A percentile compares a stretch with the other conserved stretches of the same genome.
Conservation (phyloP, 1,284 basidiomycete genomes). For the Boletus semigastroideus region DNA sequence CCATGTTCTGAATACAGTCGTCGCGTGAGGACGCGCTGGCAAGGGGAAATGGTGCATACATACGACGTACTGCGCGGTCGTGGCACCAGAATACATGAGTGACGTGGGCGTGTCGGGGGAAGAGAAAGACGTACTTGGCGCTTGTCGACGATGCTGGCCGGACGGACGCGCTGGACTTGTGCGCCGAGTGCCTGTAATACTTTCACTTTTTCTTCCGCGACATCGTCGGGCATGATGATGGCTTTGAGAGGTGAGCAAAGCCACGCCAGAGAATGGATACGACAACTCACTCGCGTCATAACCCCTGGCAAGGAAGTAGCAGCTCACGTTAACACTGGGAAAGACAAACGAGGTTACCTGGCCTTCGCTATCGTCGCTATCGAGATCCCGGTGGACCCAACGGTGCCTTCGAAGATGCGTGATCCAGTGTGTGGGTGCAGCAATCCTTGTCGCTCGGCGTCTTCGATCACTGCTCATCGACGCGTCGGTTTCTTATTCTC, state of each 20-base stretch:
- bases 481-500: neutral
- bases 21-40: conserved; percentile 43
- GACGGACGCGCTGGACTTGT: conserved; percentile 79
- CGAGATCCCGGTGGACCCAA: conserved; percentile 96
- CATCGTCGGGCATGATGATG: conserved; percentile 94
- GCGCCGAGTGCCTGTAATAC: conserved; percentile 86
- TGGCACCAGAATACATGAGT: neutral
- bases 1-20: conserved; percentile 65
- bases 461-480: conserved; percentile 73
- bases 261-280: neutral
- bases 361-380: conserved; percentile 91
- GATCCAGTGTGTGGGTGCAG: conserved; percentile 88
- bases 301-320: conserved; percentile 46
- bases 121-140: conserved; percentile 72
- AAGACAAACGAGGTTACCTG: conserved; percentile 47
- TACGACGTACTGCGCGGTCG: conserved; percentile 22
- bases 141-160: conserved; percentile 91
- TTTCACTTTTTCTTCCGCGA: conserved; percentile 89
- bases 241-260: conserved; percentile 40
- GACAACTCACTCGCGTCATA: conserved; percentile 67
- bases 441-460: conserved; percentile 85
- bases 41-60: conserved; percentile 6
- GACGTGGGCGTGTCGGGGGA: no score
- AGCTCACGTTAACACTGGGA: neutral
- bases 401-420: conserved; percentile 96